Base-by-base conservation (phyloP, 2,329 filamentous ascomycete species). In the Drechslerella dactyloides region DNA sequence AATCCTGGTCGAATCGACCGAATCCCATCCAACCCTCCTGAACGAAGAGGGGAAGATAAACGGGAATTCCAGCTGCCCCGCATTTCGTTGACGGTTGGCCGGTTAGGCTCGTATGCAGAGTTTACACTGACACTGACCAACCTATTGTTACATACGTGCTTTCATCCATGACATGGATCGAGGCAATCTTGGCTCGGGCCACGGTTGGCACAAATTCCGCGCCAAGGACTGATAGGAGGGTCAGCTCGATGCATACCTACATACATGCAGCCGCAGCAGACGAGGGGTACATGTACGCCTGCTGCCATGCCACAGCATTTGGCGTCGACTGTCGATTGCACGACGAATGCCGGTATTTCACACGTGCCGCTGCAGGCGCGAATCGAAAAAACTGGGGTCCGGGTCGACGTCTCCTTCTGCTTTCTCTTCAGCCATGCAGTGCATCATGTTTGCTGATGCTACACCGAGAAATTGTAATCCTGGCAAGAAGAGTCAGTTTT, bases 321-420 rank as follows among this genome's bases (percentile, higher is more conserved):
- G 27, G 13, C 15, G 5, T 3, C 4, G 37, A 42, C 13, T 17
- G 37, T 42, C 5, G 4, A 15, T 59, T 70, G 66, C 66, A 60
- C 57, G 66, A 69, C 57, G 51, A 59, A 58, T 51, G 53, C 58
- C 63, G 66, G 63, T 59, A 59, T 63, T 42, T 70, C 66, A 70
- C 66, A 70, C 66, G 66, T 70, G 66, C 66, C 66, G 66, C 66
- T 70, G 59, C 59, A 70, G 63, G 66, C 66, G 57, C 4, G 37
- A 42, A 15, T 15, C 13, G 13, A 17, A 42, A 42, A 42, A 13
- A 3, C 13, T 2, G n/a, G 37, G 37, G 2, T 15, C 11, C 3
- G n/a, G n/a, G 27, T 33, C 27, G 27, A 33, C 8, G 27, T 33
- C 27, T 33, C 27, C 27, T 33, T 33, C 27, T 33, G 27, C 27